Percentiles rank a stretch among this genome's conserved stretches.
These are phyloP conservation scores for Nymphaea thermarum DNA, from an alignment of 164 flowering plant species.

Conservation along the genomic window DNA sequence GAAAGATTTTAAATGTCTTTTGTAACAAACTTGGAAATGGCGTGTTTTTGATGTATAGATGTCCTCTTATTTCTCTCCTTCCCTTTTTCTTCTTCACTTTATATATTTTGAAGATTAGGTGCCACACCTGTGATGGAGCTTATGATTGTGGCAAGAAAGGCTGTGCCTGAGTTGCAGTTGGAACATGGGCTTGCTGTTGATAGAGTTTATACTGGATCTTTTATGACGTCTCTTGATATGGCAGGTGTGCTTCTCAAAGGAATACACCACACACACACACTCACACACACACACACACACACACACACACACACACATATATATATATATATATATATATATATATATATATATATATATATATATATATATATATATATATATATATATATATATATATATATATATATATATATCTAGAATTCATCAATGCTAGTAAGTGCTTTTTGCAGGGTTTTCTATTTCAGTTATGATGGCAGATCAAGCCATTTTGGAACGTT, in stretches of 20 bases:
- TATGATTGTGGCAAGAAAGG: conserved; percentile 88
- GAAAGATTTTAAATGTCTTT: no score
- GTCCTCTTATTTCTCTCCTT: not conserved
- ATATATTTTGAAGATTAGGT: conserved; percentile 50
- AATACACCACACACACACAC: no score
- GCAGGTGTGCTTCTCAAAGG: conserved; percentile 38
- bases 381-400: no score
- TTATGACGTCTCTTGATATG: conserved; percentile 98
- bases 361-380: no score
- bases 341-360: no score
- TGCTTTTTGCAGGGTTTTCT: conserved; percentile 55
- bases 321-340: no score
- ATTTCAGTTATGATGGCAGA: conserved; percentile 83
- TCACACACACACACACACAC: no score
- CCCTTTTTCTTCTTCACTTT: not conserved
- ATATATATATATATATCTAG: no score
- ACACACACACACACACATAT: no score
- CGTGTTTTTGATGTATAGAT: not conserved
- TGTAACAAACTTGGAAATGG: no score
- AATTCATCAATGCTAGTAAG: no score
- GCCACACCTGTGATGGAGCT: conserved; percentile 84
- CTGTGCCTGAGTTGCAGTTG: conserved; percentile 74
- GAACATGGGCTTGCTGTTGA: conserved; percentile 96
- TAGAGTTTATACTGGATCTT: conserved; percentile 91
- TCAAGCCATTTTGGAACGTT: conserved; percentile 46